These are phyloP conservation scores for Macadamia integrifolia DNA, from an alignment of 164 flowering plant species.

Conservation along the genomic window DNA sequence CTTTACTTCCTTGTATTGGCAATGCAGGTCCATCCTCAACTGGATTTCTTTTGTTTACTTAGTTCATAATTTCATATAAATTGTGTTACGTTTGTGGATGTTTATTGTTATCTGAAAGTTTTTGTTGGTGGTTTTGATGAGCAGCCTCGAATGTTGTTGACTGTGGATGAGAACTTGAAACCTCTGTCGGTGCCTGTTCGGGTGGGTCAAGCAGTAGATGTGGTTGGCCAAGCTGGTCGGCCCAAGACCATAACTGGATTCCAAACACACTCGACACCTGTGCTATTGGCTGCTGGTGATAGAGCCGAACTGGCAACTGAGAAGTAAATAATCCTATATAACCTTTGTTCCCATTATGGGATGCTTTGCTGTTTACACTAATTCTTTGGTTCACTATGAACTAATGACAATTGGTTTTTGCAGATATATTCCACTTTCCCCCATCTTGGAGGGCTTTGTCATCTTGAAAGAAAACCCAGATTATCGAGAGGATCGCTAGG, in stretches of 20 bases:
- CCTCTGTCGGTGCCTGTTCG: slow-evolving; percentile 89
- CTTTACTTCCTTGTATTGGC: slow-evolving; percentile 90
- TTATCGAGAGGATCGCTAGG: slow-evolving; percentile 52
- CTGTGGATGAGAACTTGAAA: slow-evolving; percentile 84
- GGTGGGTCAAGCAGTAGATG: slow-evolving; percentile 98
- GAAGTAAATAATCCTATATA: slow-evolving; percentile 37
- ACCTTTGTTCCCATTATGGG: neutral
- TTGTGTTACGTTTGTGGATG: neutral
- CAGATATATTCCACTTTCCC: slow-evolving; percentile 83
- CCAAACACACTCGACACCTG: slow-evolving; percentile 98
- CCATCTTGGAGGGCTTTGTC: slow-evolving; percentile 95
- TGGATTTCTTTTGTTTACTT: neutral
- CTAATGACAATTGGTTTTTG: slow-evolving; percentile 10
- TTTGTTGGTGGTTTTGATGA: neutral
- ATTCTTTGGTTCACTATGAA: neutral
- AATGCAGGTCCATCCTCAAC: slow-evolving; percentile 60
- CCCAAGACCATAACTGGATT: slow-evolving; percentile 98
- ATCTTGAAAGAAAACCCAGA: slow-evolving; percentile 92
- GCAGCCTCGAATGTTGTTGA: slow-evolving; percentile 94
- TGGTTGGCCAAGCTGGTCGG: slow-evolving; percentile 98
- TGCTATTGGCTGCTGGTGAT: slow-evolving; percentile 95
- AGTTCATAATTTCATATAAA: neutral
- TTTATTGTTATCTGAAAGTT: neutral
- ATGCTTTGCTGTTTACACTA: neutral
- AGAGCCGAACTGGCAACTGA: slow-evolving; percentile 96